Conservation (phyloP, 2,329 filamentous ascomycete genomes). For the Diaporthe nobilis region DNA sequence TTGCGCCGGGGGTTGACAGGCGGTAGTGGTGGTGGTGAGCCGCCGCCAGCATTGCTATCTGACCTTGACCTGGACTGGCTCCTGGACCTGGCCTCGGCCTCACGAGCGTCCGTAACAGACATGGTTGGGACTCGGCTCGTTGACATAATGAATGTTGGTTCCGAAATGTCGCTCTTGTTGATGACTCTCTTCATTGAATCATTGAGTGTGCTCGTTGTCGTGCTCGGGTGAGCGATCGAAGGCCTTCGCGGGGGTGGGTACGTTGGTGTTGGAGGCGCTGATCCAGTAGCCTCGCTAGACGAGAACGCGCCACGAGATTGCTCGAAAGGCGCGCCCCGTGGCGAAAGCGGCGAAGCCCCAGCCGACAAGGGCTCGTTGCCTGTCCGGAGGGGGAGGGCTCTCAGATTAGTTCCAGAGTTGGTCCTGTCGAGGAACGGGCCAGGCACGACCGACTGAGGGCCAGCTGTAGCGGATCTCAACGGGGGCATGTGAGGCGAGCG, state of each 20-base stretch:
- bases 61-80: conserved; percentile 56
- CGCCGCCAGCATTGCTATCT: conserved; percentile 52
- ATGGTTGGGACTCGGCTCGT: conserved; percentile 61
- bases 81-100: conserved; percentile 50
- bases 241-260: conserved; percentile 52
- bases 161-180: conserved; percentile 64
- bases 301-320: conserved; percentile 52
- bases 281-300: conserved; percentile 48
- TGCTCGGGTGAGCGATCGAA: conserved; percentile 48
- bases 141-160: conserved; percentile 63
- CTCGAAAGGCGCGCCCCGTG: conserved; percentile 49
- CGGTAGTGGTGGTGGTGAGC: conserved; percentile 64
- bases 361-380: conserved; percentile 53
- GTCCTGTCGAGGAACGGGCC: conserved; percentile 48
- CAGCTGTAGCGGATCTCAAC: conserved; percentile 53
- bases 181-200: conserved; percentile 59
- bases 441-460: conserved; percentile 44
- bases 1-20: conserved; percentile 71
- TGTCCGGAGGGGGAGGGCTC: conserved; percentile 49
- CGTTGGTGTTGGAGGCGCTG: conserved; percentile 51
- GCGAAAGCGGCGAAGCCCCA: conserved; percentile 63
- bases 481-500: conserved; percentile 64
- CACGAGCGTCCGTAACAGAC: conserved; percentile 42
- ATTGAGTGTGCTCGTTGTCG: conserved; percentile 51
- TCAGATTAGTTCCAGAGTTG: conserved; percentile 52